These are phyloP conservation scores for Trichoderma asperellum DNA, from an alignment of 2,329 filamentous ascomycete genomes.

Conservation along the genomic window DNA sequence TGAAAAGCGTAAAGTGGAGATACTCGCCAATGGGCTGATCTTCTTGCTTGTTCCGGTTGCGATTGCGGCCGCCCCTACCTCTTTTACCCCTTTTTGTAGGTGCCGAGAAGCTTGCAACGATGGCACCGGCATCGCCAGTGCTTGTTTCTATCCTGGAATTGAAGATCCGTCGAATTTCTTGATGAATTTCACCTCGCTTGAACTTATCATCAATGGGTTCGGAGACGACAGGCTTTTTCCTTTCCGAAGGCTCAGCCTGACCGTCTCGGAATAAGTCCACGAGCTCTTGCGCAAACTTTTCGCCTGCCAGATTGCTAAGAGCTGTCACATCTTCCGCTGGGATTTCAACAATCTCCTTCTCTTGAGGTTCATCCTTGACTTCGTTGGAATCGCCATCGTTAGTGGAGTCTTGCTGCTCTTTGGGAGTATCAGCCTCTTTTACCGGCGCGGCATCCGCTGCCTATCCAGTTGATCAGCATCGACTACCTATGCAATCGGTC, in stretches of 20 bases:
- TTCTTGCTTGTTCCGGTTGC: slow-evolving; percentile 34
- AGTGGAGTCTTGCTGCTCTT: slow-evolving; percentile 31
- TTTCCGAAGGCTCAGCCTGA: slow-evolving; percentile 37
- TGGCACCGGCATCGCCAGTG: slow-evolving; percentile 62
- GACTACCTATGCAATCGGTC: background rate
- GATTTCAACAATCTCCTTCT: slow-evolving; percentile 36
- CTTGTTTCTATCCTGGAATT: slow-evolving; percentile 74
- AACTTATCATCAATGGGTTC: slow-evolving; percentile 50
- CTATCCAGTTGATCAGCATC: slow-evolving; percentile 11
- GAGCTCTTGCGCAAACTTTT: slow-evolving; percentile 47
- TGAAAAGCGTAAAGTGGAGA: slow-evolving; percentile 89
- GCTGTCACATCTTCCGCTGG: slow-evolving; percentile 41
- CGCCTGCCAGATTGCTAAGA: slow-evolving; percentile 47
- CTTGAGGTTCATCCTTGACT: slow-evolving; percentile 30
- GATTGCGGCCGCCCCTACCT: slow-evolving; percentile 35
- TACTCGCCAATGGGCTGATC: slow-evolving; percentile 60
- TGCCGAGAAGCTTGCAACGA: slow-evolving; percentile 68
- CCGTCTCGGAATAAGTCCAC: slow-evolving; percentile 48
- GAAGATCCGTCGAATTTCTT: slow-evolving; percentile 78
- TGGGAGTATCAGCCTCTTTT: slow-evolving; percentile 11
- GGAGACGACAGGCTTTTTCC: slow-evolving; percentile 44
- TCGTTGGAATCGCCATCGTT: slow-evolving; percentile 32
- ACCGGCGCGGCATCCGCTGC: background rate
- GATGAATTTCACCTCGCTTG: slow-evolving; percentile 54
- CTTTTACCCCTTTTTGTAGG: slow-evolving; percentile 43